phyloP scores from a whole-genome alignment of 2,329 filamentous ascomycete genomes.

The Aureobasidium mangrovei region DNA sequence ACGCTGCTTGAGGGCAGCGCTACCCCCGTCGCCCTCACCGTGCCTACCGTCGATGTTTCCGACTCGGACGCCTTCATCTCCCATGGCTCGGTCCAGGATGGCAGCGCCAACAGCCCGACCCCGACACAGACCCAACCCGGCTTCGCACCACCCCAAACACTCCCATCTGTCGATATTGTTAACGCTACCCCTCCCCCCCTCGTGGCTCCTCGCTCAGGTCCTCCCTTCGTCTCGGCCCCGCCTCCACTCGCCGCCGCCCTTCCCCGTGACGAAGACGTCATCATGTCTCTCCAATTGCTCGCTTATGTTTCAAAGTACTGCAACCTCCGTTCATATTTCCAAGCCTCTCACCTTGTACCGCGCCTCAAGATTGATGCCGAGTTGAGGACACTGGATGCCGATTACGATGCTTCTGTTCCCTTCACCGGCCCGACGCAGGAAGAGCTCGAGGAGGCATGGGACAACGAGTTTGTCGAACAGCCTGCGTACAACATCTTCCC shows the following conservation, averaged over 20 bases:
- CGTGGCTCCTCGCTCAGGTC: slow-evolving; percentile 5
- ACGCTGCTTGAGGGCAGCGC: slow-evolving; percentile 62
- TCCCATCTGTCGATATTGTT: slow-evolving; percentile 54
- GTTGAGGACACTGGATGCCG: slow-evolving; percentile 67
- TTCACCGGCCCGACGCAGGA: slow-evolving; percentile 34
- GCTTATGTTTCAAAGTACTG: slow-evolving; percentile 99
- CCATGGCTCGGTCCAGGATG: slow-evolving; percentile 74
- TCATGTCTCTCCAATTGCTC: slow-evolving; percentile 94
- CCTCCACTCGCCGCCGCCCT: slow-evolving; percentile 77
- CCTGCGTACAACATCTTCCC: slow-evolving; percentile 74
- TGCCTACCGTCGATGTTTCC: slow-evolving; percentile 72
- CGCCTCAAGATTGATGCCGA: slow-evolving; percentile 84
- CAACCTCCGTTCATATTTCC: slow-evolving; percentile 90
- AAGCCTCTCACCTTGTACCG: slow-evolving; percentile 87
- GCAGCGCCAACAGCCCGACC: slow-evolving; percentile 67
- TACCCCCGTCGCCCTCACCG: slow-evolving; percentile 63
- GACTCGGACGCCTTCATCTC: slow-evolving; percentile 93
- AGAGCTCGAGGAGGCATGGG: slow-evolving; percentile 67
- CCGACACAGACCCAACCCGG: slow-evolving; percentile 47
- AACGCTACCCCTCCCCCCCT: slow-evolving; percentile 59
- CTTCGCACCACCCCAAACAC: slow-evolving; percentile 9
- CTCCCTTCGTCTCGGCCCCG: slow-evolving; percentile 16
- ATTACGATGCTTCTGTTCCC: slow-evolving; percentile 37
- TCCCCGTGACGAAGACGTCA: slow-evolving; percentile 92
- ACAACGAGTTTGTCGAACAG: slow-evolving; percentile 64